Conservation (phyloP, 108 stramenopile genomes). For the Skeletonema tropicum region DNA sequence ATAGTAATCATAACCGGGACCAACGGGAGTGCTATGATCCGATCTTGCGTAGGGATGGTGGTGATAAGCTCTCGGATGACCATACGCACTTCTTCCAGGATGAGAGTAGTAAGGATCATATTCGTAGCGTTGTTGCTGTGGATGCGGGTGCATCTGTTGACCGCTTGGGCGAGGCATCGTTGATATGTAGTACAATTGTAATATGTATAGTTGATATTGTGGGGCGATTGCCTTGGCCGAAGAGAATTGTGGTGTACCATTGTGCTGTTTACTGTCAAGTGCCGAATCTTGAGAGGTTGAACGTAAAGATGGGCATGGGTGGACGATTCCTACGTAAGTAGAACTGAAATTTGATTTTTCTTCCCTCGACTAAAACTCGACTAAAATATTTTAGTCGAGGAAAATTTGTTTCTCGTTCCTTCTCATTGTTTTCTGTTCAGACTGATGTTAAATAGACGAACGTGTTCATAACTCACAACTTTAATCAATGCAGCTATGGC, state of each 20-base stretch:
- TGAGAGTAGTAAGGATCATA: background rate
- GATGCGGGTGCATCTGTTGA: background rate
- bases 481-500: background rate
- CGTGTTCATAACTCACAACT: background rate
- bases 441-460: too few relatives aligned
- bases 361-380: too few relatives aligned
- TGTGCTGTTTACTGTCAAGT: background rate
- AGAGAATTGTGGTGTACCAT: background rate
- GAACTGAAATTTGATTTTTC: too few relatives aligned
- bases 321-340: too few relatives aligned
- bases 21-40: background rate
- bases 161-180: background rate
- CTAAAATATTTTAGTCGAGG: constrained; percentile 1
- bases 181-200: background rate
- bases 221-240: background rate
- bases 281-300: background rate
- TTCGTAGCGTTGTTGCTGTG: background rate
- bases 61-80: background rate
- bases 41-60: background rate
- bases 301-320: background rate
- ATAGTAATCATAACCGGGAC: background rate
- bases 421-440: background rate
- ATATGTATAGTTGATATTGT: background rate
- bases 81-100: background rate
- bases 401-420: background rate